Evolutionary conservation across 495 filamentous ascomycete genomes (phyloP).

Genomic region (Terfezia claveryi): DNA sequence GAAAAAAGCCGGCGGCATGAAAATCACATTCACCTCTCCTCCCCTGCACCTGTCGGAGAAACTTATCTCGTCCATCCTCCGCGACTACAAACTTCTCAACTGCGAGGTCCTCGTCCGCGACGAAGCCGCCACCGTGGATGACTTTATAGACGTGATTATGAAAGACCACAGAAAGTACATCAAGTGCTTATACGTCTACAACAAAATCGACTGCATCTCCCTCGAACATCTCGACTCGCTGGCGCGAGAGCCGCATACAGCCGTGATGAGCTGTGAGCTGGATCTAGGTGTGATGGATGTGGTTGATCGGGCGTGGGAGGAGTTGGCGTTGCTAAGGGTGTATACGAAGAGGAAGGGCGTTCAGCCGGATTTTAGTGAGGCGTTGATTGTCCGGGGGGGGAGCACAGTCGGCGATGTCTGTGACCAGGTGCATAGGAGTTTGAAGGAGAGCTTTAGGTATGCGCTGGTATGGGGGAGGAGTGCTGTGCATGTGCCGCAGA

Average conservation of each 20-base stretch:
- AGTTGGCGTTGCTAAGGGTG: conserved; percentile 69
- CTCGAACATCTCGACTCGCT: conserved; percentile 82
- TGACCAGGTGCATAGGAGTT: conserved; percentile 75
- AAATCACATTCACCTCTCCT: conserved; percentile 79
- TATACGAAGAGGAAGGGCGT: conserved; percentile 95
- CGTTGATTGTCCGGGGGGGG: conserved; percentile 71
- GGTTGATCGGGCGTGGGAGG: conserved; percentile 87
- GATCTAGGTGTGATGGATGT: conserved; percentile 94
- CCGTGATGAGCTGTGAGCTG: conserved; percentile 94
- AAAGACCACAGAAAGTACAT: conserved; percentile 97
- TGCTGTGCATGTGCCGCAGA: conserved; percentile 81
- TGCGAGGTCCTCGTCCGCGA: conserved; percentile 90
- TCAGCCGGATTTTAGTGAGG: conserved; percentile 79
- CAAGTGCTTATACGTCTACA: conserved; percentile 90
- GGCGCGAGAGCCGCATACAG: conserved; percentile 78
- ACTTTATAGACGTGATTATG: conserved; percentile 99
- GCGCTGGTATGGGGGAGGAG: conserved; percentile 95
- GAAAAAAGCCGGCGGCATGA: conserved; percentile 96
- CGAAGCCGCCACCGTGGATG: conserved; percentile 86
- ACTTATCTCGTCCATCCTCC: conserved; percentile 87
- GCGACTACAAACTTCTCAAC: conserved; percentile 97
- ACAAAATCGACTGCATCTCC: conserved; percentile 95
- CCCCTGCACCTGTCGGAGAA: conserved; percentile 89
- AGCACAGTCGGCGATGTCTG: conserved; percentile 93
- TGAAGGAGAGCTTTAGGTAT: conserved; percentile 99